A percentile compares a stretch with the other conserved stretches of the same genome.
phyloP scores from a whole-genome alignment of 2,329 filamentous ascomycete species.

The Dryadomyces quercus-mongolicae region DNA sequence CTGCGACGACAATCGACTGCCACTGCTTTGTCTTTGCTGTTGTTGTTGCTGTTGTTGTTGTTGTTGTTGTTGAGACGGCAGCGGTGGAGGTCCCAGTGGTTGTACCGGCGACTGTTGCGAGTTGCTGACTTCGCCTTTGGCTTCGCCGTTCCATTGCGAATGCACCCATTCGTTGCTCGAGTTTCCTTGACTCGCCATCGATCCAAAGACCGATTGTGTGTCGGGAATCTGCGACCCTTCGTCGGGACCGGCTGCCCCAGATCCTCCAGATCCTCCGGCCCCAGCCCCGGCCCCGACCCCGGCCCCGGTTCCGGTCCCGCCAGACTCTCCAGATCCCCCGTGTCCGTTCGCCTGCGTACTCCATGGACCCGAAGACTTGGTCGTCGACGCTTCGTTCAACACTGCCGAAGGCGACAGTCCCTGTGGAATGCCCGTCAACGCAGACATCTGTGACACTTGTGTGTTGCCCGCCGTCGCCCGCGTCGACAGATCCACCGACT shows the following conservation, averaged over 20 bases:
- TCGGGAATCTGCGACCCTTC: constrained; percentile 39
- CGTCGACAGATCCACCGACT: constrained; percentile 19
- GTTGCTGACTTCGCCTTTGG: constrained; percentile 17
- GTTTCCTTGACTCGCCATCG: constrained; percentile 24
- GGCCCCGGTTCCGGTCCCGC: too few species aligned
- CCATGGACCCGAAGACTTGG: constrained; percentile 58
- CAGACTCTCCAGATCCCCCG: neutral
- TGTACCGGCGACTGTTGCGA: constrained; percentile 1
- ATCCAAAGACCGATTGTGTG: constrained; percentile 30
- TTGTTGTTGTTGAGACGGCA: constrained; percentile 21
- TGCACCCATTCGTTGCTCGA: constrained; percentile 43
- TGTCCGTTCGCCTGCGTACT: constrained; percentile 59
- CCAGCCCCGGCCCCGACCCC: too few species aligned
- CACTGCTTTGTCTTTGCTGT: constrained; percentile 17
- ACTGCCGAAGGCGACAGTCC: constrained; percentile 46
- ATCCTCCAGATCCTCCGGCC: neutral
- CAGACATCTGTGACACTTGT: constrained; percentile 53
- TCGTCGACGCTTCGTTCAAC: constrained; percentile 82
- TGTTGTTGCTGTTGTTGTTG: constrained; percentile 13
- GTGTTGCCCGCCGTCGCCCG: constrained; percentile 34
- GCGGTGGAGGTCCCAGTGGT: constrained; percentile 9
- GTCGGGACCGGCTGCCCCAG: too few species aligned
- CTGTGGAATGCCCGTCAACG: constrained; percentile 42
- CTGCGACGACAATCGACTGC: constrained; percentile 28
- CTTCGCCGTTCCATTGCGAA: constrained; percentile 37